Conservation (phyloP, 179 eudicot species). For the Pouteria campechiana region DNA sequence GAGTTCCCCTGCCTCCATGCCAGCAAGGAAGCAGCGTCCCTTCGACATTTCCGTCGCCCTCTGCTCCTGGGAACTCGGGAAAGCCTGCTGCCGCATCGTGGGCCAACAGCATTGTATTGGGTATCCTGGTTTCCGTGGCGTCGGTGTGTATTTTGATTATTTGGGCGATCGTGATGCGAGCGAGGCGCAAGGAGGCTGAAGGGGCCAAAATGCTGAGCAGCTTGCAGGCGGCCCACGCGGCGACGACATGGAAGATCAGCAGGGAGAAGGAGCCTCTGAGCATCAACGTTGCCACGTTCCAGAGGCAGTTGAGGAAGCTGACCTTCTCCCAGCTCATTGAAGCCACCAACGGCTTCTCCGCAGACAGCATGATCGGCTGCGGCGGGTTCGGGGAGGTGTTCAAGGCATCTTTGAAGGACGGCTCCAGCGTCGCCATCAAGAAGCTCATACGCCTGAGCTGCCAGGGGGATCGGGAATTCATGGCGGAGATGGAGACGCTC, state of each 20-base stretch:
- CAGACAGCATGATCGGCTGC: constrained; percentile 74
- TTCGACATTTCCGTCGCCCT: constrained; percentile 12
- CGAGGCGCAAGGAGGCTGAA: constrained; percentile 50
- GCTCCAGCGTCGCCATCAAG: constrained; percentile 93
- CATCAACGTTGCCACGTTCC: constrained; percentile 95
- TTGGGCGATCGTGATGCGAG: constrained; percentile 70
- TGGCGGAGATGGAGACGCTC: constrained; percentile 97
- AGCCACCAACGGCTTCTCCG: constrained; percentile 97
- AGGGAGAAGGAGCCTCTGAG: constrained; percentile 93
- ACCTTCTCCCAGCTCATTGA: constrained; percentile 90
- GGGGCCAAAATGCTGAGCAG: constrained; percentile 67
- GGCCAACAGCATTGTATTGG: constrained; percentile 64
- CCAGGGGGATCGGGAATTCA: constrained; percentile 93
- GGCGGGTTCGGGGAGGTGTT: constrained; percentile 98
- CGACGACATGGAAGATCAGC: constrained; percentile 93
- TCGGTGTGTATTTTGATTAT: constrained; percentile 46
- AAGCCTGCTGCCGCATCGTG: constrained; percentile 30
- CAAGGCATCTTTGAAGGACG: constrained; percentile 86
- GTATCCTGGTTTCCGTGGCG: constrained; percentile 65
- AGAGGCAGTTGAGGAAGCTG: constrained; percentile 71
- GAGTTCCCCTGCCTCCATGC: constrained; percentile 82
- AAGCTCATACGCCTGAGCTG: constrained; percentile 76
- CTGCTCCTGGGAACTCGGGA: constrained; percentile 7
- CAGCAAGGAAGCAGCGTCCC: constrained; percentile 6
- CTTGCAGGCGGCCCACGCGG: constrained; percentile 58